Evolutionary conservation across 192 early-diverging fungal genomes (phyloP).

Genomic region (Gigaspora rosea): DNA sequence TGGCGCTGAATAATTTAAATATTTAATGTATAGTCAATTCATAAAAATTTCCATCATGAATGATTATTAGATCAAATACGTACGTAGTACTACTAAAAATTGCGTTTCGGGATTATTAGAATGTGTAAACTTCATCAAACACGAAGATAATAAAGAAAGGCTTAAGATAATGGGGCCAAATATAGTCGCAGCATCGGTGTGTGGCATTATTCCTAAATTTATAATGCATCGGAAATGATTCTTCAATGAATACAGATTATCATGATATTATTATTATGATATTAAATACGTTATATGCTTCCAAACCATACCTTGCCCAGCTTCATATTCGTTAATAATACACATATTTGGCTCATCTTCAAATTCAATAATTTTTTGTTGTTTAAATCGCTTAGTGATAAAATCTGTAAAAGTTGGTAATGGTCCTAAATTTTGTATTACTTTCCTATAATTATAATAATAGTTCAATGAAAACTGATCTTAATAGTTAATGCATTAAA

Average conservation of each 20-base stretch:
- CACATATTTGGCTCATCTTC: slow-evolving; percentile 50
- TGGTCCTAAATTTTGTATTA: slow-evolving; percentile 53
- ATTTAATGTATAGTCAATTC: too few species aligned
- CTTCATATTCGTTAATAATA: slow-evolving; percentile 68
- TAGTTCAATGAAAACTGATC: not conserved
- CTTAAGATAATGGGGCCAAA: slow-evolving; percentile 66
- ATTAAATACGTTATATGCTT: not conserved
- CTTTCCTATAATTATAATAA: slow-evolving; percentile 41
- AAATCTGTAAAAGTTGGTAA: slow-evolving; percentile 52
- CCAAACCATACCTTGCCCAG: slow-evolving; percentile 54
- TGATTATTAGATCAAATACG: slow-evolving; percentile 12
- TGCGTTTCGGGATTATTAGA: slow-evolving; percentile 33
- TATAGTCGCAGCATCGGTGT: slow-evolving; percentile 51
- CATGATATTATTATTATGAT: not conserved
- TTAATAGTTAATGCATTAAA: not conserved
- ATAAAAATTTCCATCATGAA: too few species aligned
- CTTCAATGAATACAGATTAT: not conserved
- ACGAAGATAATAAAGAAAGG: slow-evolving; percentile 62
- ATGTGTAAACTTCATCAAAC: slow-evolving; percentile 65
- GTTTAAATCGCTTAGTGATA: slow-evolving; percentile 49
- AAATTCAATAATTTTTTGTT: slow-evolving; percentile 40
- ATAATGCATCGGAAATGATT: not conserved
- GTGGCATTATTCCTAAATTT: slow-evolving; percentile 42
- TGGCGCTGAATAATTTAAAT: slow-evolving; percentile 38
- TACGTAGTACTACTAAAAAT: slow-evolving; percentile 46